phyloP scores from a whole-genome alignment of 164 flowering plant genomes.

The Cinnamomum micranthum region DNA sequence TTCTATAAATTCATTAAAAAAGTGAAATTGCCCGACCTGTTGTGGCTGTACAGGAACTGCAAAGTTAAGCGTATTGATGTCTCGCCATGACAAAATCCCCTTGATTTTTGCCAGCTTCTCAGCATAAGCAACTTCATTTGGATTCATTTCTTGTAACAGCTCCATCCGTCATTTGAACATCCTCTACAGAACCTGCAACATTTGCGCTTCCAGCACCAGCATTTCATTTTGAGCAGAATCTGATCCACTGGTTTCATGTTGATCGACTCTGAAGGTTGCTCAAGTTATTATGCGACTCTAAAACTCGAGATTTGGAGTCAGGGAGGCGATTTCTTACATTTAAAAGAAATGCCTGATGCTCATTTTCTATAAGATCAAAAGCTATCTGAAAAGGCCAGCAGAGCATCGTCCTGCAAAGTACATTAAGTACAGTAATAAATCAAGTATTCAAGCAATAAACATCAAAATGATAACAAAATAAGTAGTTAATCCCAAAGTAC shows the following conservation, averaged over 20 bases:
- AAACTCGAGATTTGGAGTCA: constrained; percentile 34
- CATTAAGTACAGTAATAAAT: background rate
- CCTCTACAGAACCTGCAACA: constrained; percentile 32
- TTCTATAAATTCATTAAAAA: background rate
- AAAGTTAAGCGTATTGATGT: constrained; percentile 88
- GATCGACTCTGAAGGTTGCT: constrained; percentile 22
- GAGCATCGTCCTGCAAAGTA: constrained; percentile 58
- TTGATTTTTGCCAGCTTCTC: constrained; percentile 65
- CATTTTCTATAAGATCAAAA: constrained; percentile 95
- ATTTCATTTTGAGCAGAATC: constrained; percentile 39
- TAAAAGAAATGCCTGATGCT: constrained; percentile 90
- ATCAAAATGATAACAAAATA: background rate
- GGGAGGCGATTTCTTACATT: constrained; percentile 73
- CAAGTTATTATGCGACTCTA: constrained; percentile 4
- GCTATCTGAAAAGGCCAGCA: constrained; percentile 92
- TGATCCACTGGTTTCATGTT: constrained; percentile 28
- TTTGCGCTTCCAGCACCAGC: constrained; percentile 10
- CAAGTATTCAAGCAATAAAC: background rate
- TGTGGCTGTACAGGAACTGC: constrained; percentile 84
- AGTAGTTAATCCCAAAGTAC: constrained; percentile 3
- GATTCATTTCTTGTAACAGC: constrained; percentile 32
- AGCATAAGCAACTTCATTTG: constrained; percentile 47
- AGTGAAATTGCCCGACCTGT: constrained; percentile 46
- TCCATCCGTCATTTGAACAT: constrained; percentile 36
- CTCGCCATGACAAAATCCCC: constrained; percentile 85